Evolutionary conservation across 768 basidiomycete genomes (phyloP).

Genomic region (Ramaria sp.): DNA sequence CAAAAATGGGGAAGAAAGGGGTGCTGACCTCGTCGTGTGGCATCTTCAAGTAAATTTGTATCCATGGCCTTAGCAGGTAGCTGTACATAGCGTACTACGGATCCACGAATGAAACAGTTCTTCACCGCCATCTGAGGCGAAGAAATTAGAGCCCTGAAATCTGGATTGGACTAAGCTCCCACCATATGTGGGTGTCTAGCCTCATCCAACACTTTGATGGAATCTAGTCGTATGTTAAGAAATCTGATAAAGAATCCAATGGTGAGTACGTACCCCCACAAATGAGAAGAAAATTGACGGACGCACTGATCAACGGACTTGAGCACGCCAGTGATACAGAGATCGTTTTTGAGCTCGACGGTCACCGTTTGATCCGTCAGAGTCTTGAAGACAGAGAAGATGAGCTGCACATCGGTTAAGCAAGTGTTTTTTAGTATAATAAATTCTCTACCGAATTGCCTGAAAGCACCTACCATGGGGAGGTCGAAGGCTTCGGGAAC

Average conservation of each 20-base stretch:
- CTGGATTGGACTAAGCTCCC: slow-evolving; percentile 13
- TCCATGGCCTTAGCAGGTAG: slow-evolving; percentile 89
- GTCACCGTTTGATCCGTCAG: slow-evolving; percentile 95
- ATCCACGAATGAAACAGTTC: slow-evolving; percentile 98
- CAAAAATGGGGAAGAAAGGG: not conserved
- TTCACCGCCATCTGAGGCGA: slow-evolving; percentile 87
- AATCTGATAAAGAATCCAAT: slow-evolving; percentile 40
- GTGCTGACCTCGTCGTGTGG: slow-evolving; percentile 78
- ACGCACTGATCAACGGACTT: slow-evolving; percentile 97
- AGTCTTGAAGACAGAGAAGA: slow-evolving; percentile 98
- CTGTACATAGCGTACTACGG: slow-evolving; percentile 96
- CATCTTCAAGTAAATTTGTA: slow-evolving; percentile 91
- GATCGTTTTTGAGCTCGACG: slow-evolving; percentile 97
- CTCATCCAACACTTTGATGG: slow-evolving; percentile 86
- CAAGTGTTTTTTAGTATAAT: not conserved
- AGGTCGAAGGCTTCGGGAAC: not conserved
- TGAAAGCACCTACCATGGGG: not conserved
- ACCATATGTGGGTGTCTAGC: slow-evolving; percentile 97
- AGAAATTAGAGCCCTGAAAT: not conserved
- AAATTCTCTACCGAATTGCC: not conserved
- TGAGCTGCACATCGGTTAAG: slow-evolving; percentile 44
- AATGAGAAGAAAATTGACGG: not conserved
- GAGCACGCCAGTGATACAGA: slow-evolving; percentile 88
- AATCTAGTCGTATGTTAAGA: slow-evolving; percentile 92
- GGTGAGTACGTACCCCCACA: not conserved